A percentile compares a stretch with the other conserved stretches of the same genome.
These are phyloP conservation scores for Magnaporthiopsis rhizophila DNA, from an alignment of 2,329 filamentous ascomycete species.

Conservation along the genomic window DNA sequence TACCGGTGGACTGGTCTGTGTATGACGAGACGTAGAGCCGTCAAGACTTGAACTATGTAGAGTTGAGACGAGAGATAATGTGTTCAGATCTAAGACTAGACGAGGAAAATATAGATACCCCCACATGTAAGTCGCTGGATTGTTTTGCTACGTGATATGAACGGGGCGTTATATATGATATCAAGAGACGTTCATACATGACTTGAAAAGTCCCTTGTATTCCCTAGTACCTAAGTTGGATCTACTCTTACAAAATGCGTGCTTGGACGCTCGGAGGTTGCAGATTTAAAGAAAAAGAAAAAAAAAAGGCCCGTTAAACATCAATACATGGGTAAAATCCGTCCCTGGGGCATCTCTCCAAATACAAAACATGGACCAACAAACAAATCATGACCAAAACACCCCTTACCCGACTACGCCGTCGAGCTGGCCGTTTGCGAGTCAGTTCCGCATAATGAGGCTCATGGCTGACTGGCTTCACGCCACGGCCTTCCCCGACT, in stretches of 20 bases:
- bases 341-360: not conserved
- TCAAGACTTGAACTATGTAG: too few species aligned
- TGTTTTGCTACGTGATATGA: too few species aligned
- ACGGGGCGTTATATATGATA: too few species aligned
- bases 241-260: not conserved
- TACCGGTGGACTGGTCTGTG: slow-evolving; percentile 29
- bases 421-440: not conserved
- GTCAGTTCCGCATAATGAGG: not conserved
- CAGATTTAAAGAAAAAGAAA: not conserved
- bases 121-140: too few species aligned
- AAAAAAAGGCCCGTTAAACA: not conserved
- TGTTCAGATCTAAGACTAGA: not conserved
- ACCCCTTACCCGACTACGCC: not conserved
- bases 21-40: slow-evolving; percentile 22
- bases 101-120: too few species aligned
- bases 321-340: not conserved
- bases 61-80: not conserved
- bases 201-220: too few species aligned
- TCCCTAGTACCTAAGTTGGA: not conserved
- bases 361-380: not conserved
- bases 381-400: not conserved
- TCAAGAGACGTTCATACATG: too few species aligned
- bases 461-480: too few species aligned
- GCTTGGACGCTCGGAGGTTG: not conserved
- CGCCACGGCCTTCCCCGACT: too few species aligned